phyloP scores from a whole-genome alignment of 768 basidiomycete species.

The Russula olivacea region DNA sequence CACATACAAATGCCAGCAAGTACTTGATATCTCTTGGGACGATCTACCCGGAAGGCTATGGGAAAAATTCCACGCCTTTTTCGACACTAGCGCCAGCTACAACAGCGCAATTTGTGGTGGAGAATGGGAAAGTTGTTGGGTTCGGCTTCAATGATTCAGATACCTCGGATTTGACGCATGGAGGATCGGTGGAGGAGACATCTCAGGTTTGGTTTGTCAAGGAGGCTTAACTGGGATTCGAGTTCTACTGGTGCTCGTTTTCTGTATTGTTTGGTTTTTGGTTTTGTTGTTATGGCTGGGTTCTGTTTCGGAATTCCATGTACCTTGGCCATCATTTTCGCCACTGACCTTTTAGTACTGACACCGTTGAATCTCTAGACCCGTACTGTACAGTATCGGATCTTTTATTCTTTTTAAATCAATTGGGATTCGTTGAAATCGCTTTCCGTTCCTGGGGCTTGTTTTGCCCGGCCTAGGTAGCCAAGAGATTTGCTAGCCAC shows the following conservation, averaged over 20 bases:
- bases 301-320: too few relatives aligned
- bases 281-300: too few relatives aligned
- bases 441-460: too few relatives aligned
- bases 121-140: neutral
- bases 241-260: neutral
- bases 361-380: neutral
- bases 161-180: neutral
- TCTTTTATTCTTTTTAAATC: too few relatives aligned
- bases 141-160: conserved; percentile 1
- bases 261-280: neutral
- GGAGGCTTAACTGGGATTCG: neutral
- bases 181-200: neutral
- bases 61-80: conserved; percentile 13
- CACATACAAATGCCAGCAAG: neutral
- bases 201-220: conserved; percentile 15
- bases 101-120: neutral
- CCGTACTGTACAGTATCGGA: neutral
- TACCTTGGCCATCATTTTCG: neutral
- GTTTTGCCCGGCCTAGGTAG: too few relatives aligned
- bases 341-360: neutral
- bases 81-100: neutral
- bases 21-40: neutral
- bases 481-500: too few relatives aligned
- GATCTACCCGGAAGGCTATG: conserved; percentile 17
- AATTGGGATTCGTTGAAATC: too few relatives aligned